phyloP scores from a whole-genome alignment of 805 yeast species.

The Brettanomyces bruxellensis region DNA sequence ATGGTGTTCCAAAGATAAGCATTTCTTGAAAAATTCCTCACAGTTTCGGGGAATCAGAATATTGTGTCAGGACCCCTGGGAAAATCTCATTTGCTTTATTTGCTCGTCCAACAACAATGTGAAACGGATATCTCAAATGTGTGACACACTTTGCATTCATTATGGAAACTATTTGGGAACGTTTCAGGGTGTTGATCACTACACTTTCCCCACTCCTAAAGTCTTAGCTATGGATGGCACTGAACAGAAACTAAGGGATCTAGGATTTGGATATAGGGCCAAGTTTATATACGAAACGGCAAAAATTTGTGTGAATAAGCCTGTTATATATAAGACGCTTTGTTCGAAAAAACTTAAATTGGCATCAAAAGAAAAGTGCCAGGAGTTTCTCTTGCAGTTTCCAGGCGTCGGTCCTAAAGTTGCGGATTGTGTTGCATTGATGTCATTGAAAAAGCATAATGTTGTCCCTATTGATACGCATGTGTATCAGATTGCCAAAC shows the following conservation, averaged over 20 bases:
- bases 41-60: conserved; percentile 68
- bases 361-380: conserved; percentile 32
- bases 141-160: conserved; percentile 61
- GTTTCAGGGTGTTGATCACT: conserved; percentile 47
- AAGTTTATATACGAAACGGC: conserved; percentile 81
- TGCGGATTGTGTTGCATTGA: conserved; percentile 90
- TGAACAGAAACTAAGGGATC: conserved; percentile 30
- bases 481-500: conserved; percentile 77
- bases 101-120: conserved; percentile 96
- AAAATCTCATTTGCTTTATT: conserved; percentile 78
- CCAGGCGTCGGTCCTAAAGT: conserved; percentile 96
- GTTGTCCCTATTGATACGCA: conserved; percentile 96
- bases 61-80: conserved; percentile 95
- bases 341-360: conserved; percentile 27
- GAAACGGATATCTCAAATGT: conserved; percentile 88
- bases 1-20: conserved; percentile 54
- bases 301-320: conserved; percentile 33
- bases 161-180: conserved; percentile 57
- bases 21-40: conserved; percentile 30
- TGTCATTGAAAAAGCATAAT: conserved; percentile 81
- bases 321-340: conserved; percentile 28
- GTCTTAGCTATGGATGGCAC: conserved; percentile 29
- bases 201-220: conserved; percentile 67
- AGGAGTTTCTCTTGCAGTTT: conserved; percentile 50
- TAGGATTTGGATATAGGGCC: conserved; percentile 88